Percentiles rank a stretch among this genome's conserved stretches.
Evolutionary conservation across 106 monocot genomes (phyloP).

Genomic region (Agapanthus africanus): DNA sequence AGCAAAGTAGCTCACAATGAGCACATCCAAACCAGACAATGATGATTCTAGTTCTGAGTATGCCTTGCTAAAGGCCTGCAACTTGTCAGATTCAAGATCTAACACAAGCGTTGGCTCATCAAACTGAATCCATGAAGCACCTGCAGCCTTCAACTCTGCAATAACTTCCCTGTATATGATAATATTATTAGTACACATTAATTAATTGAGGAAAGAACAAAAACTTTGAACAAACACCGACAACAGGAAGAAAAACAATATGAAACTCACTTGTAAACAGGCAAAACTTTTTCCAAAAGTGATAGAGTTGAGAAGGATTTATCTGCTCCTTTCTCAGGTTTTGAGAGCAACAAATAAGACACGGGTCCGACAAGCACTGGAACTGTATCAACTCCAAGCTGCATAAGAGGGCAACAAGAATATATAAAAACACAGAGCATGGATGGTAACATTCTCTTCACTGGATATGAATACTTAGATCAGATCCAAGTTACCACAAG

Average conservation of each 20-base stretch:
- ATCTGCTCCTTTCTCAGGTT: slow-evolving; percentile 73
- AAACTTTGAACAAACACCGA: too few relatives aligned
- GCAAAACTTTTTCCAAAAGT: slow-evolving; percentile 52
- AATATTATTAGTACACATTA: background rate
- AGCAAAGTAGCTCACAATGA: slow-evolving; percentile 88
- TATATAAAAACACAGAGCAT: background rate
- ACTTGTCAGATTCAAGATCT: slow-evolving; percentile 60
- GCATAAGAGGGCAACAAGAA: slow-evolving; percentile 16
- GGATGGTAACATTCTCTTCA: too few relatives aligned
- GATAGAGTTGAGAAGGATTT: slow-evolving; percentile 73
- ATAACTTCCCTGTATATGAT: slow-evolving; percentile 58
- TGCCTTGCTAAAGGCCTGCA: slow-evolving; percentile 73
- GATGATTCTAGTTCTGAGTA: slow-evolving; percentile 67
- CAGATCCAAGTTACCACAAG: background rate
- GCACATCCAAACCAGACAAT: slow-evolving; percentile 61
- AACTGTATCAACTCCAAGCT: slow-evolving; percentile 83
- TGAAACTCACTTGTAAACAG: slow-evolving; percentile 49
- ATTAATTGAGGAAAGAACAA: background rate
- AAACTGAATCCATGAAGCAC: slow-evolving; percentile 91
- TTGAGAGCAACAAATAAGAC: slow-evolving; percentile 76
- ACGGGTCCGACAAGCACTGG: slow-evolving; percentile 87
- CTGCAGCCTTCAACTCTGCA: slow-evolving; percentile 75
- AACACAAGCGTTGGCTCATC: slow-evolving; percentile 78
- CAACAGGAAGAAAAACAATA: background rate
- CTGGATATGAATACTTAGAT: too few relatives aligned